Evolutionary conservation across 2,329 filamentous ascomycete species (phyloP).

Genomic region (Podosphaera fusca): DNA sequence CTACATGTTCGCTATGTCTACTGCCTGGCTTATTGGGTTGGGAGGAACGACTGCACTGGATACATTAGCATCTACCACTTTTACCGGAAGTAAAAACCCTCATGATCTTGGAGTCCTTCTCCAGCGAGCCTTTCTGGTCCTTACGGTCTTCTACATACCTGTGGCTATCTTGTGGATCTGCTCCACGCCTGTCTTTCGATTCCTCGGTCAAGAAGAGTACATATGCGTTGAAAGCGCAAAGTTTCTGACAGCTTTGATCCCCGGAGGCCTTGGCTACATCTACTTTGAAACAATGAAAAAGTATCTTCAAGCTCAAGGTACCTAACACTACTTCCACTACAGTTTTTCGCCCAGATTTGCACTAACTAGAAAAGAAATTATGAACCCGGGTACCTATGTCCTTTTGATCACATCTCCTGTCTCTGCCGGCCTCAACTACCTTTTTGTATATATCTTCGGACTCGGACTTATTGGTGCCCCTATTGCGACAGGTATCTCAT

Average conservation of each 20-base stretch:
- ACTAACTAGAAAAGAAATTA: constrained; percentile 27
- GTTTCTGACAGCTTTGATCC: constrained; percentile 52
- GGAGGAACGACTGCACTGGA: constrained; percentile 73
- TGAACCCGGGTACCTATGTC: constrained; percentile 61
- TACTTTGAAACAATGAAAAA: constrained; percentile 78
- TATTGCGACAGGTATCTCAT: constrained; percentile 60
- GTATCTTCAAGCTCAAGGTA: constrained; percentile 70
- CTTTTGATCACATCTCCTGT: constrained; percentile 62
- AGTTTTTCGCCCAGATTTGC: constrained; percentile 23
- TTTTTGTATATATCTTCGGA: constrained; percentile 50
- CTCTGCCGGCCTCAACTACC: constrained; percentile 57
- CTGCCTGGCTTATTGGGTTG: constrained; percentile 66
- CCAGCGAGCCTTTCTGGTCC: constrained; percentile 51
- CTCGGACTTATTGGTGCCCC: constrained; percentile 60
- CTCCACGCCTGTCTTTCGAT: constrained; percentile 50
- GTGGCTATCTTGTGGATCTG: constrained; percentile 52
- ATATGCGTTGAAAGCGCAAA: constrained; percentile 50
- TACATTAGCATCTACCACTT: constrained; percentile 61
- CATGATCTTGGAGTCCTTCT: constrained; percentile 57
- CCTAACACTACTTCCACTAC: constrained; percentile 15
- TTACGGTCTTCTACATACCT: constrained; percentile 48
- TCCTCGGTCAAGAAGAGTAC: constrained; percentile 54
- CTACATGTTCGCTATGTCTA: constrained; percentile 86
- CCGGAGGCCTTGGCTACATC: constrained; percentile 65
- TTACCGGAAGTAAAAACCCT: constrained; percentile 59